Base-by-base conservation (phyloP, 805 yeast genomes). In the Wickerhamiella brachini region DNA sequence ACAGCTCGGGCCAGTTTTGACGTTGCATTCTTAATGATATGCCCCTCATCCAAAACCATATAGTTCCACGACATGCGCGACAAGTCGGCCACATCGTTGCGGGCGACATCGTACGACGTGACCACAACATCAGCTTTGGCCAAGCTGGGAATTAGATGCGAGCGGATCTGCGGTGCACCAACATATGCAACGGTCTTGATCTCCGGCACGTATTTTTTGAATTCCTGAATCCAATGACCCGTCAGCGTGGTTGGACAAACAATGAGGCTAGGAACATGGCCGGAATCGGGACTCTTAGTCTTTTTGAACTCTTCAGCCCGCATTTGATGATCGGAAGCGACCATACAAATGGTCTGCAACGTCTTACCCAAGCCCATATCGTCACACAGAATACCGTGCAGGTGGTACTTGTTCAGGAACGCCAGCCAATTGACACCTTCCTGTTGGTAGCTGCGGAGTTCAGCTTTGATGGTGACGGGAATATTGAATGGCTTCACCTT, bases 341-440 rank as follows among this genome's bases (percentile, higher is more conserved):
- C 88, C 57, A 94, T 90, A 68, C 98, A 93, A 62, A 93, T 89
- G 0, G 98, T 89, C 67, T 93, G 99, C 54, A 93, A 73, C 0
- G 99, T 93, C 65, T 93, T 93, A 49, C 99, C 99, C 29, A 93
- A 74, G 6, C 99, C 99, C 99, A 93, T 93, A 79, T 93, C 99
- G 65, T 93, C 99, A 78, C 98, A 93, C 47, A 93, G 72, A 61
- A 93, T 90, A 50, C 99, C 99, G 69, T 93, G 99, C 49, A 93
- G 71, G 65, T 90, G 95, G 64, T 93, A 93, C 61, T 85, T 85
- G 69, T 93, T 93, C 61, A 93, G 74, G 63, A 93, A 93, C 8
- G 95, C 95, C 50, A 93, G 73, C 99, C 99, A 93, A 65, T 90
- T 93, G 39, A 93, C 94, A 67, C 99, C 99, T 54, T 93, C 97